Base-by-base conservation (phyloP, 768 basidiomycete species). In the Trichaptum fuscoviolaceum region DNA sequence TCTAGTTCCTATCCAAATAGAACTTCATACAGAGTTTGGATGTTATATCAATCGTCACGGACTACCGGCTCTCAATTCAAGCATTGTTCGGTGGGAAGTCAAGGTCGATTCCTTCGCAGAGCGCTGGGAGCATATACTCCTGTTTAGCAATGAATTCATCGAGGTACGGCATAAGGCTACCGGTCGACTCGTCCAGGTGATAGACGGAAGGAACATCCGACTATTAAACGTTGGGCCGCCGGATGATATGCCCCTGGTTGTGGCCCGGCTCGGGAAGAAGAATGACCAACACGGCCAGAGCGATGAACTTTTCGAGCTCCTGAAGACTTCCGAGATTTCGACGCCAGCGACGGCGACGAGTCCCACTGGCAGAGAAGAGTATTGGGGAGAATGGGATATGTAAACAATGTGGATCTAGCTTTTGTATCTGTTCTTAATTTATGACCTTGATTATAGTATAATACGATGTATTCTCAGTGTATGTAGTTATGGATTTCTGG, bases 381-480 rank as follows among this genome's bases (percentile, higher is more conserved):
- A 84, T 66, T 92, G 91, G 89, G 88, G 89, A 61, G 90, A 90
- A 69, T 92, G 90, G 88, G 89, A 90, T 71, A 87, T 89, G 85
- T 83, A 67, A 72, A 66, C 10, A 12, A 12, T 6, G 42, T 20
- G 20, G 42, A 52, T 52, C 3, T 52, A 52, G 15, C 20, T 6
- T 36, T 15, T 20, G 20, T 52, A 52, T 52, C 42, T 52, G 42
- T 52, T 12, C 10, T 52, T 52, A 52, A 6, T 12, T 52, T 52
- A 52, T 52, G 12, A 12, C 20, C 42, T 52, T 52, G 12, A 52
- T 52, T 52, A 52, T 52, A 12, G 2, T 30, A 8, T 30, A 8
- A 30, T 30, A 30, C 30, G 8, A 30, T 30, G 30, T 30, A 30
- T 30, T 30, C 2, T 30, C 30, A 30, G 30, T 30, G 30, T 30